Evolutionary conservation across 1,139 yeast species (phyloP).

Genomic region (Wickerhamiella pararugosa): DNA sequence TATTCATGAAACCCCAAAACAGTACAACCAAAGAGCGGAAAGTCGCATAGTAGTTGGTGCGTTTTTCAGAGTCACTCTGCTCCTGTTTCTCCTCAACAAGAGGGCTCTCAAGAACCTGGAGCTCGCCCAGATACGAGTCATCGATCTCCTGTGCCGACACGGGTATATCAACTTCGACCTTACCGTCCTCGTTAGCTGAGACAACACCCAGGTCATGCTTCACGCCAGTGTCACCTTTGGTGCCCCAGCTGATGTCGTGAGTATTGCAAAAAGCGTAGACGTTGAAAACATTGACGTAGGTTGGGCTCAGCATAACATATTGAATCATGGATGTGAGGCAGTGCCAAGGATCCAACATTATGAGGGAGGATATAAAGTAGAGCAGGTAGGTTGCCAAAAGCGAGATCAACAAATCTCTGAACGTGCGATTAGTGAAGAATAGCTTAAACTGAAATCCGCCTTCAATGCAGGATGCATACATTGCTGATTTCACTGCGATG

Average conservation of each 20-base stretch:
- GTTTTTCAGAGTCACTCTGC: conserved; percentile 19
- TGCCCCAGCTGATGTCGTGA: conserved; percentile 83
- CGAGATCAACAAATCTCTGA: conserved; percentile 80
- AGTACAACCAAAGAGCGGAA: conserved; percentile 68
- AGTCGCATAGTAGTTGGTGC: conserved; percentile 52
- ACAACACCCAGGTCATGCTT: conserved; percentile 57
- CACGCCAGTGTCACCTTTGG: conserved; percentile 53
- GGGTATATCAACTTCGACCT: conserved; percentile 51
- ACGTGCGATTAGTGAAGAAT: conserved; percentile 45
- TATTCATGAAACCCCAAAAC: conserved; percentile 61
- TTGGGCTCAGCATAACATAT: conserved; percentile 56
- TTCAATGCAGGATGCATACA: conserved; percentile 28
- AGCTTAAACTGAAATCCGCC: conserved; percentile 31
- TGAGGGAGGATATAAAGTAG: conserved; percentile 59
- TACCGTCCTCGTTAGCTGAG: conserved; percentile 37
- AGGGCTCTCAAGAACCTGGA: conserved; percentile 30
- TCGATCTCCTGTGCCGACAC: conserved; percentile 50
- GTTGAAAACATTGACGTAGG: conserved; percentile 62
- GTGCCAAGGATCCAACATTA: conserved; percentile 68
- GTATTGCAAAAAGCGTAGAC: conserved; percentile 77
- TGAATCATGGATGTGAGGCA: conserved; percentile 61
- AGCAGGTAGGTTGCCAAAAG: conserved; percentile 70
- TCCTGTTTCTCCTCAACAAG: conserved; percentile 19
- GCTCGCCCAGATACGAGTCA: conserved; percentile 37
- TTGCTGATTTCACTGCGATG: conserved; percentile 62